phyloP scores from a whole-genome alignment of 2,329 filamentous ascomycete species.

The Sordariomycetes sp. region DNA sequence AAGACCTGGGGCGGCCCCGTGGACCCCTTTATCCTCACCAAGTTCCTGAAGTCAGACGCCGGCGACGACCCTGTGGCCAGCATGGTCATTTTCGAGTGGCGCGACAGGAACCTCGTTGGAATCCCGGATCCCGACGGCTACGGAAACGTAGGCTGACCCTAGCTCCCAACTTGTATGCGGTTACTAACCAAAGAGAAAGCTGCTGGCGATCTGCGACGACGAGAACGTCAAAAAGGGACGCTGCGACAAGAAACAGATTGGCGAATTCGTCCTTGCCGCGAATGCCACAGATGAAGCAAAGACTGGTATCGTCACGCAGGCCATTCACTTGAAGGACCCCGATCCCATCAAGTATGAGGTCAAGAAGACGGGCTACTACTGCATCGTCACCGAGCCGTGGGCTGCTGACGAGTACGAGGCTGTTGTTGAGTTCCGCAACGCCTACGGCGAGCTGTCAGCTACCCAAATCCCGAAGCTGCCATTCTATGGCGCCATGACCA shows the following conservation, averaged over 20 bases:
- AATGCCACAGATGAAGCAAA: constrained; percentile 66
- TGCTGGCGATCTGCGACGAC: constrained; percentile 61
- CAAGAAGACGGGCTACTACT: constrained; percentile 92
- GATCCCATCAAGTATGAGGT: constrained; percentile 72
- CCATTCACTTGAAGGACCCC: constrained; percentile 71
- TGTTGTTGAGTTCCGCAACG: constrained; percentile 86
- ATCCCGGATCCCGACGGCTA: constrained; percentile 45
- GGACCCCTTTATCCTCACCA: constrained; percentile 82
- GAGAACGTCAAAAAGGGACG: constrained; percentile 57
- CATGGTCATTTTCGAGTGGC: constrained; percentile 90
- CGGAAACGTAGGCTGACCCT: constrained; percentile 30
- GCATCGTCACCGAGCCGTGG: constrained; percentile 70
- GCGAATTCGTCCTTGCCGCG: constrained; percentile 71
- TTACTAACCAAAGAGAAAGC: too few species aligned
- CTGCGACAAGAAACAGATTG: constrained; percentile 71
- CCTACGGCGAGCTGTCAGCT: constrained; percentile 90
- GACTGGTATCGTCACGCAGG: constrained; percentile 67
- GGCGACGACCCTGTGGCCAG: constrained; percentile 65
- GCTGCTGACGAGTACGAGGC: constrained; percentile 63
- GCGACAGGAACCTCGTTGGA: constrained; percentile 72
- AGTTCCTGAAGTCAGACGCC: constrained; percentile 58
- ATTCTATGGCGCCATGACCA: constrained; percentile 91
- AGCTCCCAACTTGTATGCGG: too few species aligned
- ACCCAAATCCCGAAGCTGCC: constrained; percentile 95
- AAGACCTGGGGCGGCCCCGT: constrained; percentile 79